Percentiles rank a stretch among this genome's conserved stretches.
Conservation (phyloP, 2,329 filamentous ascomycete genomes). For the Calonectria pteridis region DNA sequence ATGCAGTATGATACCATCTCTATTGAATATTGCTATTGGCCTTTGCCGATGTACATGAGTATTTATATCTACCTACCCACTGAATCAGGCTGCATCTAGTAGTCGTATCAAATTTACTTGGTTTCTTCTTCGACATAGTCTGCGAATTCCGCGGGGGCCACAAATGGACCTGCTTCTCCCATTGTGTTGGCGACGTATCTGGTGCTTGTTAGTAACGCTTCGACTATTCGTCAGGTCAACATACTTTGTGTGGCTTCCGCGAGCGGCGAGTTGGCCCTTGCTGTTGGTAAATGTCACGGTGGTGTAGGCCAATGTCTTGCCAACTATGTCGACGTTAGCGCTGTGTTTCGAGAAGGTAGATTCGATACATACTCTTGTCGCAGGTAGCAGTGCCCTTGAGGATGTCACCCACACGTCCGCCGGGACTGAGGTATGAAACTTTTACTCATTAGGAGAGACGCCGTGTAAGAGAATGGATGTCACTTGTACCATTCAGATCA, state of each 20-base stretch:
- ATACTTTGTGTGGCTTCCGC: constrained; percentile 76
- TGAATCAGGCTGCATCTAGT: constrained; percentile 8
- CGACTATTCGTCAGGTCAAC: constrained; percentile 27
- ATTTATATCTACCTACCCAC: background rate
- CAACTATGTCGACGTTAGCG: constrained; percentile 59
- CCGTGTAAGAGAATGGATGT: accelerated
- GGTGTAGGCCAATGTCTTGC: constrained; percentile 74
- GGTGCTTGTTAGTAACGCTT: constrained; percentile 10
- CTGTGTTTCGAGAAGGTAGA: background rate
- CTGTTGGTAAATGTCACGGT: constrained; percentile 69
- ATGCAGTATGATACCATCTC: constrained; percentile 38
- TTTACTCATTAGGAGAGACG: constrained; percentile 10
- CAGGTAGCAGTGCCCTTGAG: constrained; percentile 69
- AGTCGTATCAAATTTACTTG: background rate
- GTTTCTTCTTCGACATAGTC: constrained; percentile 50
- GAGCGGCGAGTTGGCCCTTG: constrained; percentile 70
- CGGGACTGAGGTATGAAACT: constrained; percentile 74
- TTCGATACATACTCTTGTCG: constrained; percentile 67
- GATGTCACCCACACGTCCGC: constrained; percentile 68
- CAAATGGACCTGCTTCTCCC: constrained; percentile 52
- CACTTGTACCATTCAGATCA: constrained; percentile 68
- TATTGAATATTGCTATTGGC: constrained; percentile 30
- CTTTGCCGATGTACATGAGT: constrained; percentile 15
- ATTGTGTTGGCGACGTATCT: constrained; percentile 59
- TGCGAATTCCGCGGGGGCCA: constrained; percentile 51